These are phyloP conservation scores for Arthrobotrys sinensis DNA, from an alignment of 2,329 filamentous ascomycete genomes.

Conservation along the genomic window DNA sequence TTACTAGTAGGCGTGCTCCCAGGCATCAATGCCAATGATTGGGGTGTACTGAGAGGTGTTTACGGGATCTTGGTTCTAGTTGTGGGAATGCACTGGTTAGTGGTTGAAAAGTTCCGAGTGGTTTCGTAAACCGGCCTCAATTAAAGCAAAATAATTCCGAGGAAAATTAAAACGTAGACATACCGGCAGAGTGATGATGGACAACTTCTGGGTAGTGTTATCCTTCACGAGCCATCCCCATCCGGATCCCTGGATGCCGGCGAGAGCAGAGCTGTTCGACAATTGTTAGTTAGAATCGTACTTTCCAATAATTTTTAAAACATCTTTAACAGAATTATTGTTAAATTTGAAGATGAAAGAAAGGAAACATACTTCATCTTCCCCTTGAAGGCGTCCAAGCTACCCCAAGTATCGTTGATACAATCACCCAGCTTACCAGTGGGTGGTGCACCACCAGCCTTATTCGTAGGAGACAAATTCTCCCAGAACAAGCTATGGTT, in stretches of 20 bases:
- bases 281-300: background rate
- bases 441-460: conserved; percentile 76
- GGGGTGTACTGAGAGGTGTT: conserved; percentile 82
- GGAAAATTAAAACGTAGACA: too few relatives aligned
- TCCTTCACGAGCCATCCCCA: conserved; percentile 75
- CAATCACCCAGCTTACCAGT: conserved; percentile 70
- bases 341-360: too few relatives aligned
- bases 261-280: conserved; percentile 69
- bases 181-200: conserved; percentile 78
- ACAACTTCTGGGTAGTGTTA: conserved; percentile 72
- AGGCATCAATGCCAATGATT: conserved; percentile 90
- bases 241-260: conserved; percentile 75
- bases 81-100: conserved; percentile 1
- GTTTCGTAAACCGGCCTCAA: too few relatives aligned
- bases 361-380: conserved; percentile 70
- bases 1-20: conserved; percentile 95
- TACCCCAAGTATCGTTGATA: conserved; percentile 69
- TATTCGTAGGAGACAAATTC: conserved; percentile 77
- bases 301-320: background rate
- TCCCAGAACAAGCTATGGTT: conserved; percentile 80
- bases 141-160: too few relatives aligned
- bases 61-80: conserved; percentile 86
- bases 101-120: too few relatives aligned
- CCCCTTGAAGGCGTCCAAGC: conserved; percentile 72
- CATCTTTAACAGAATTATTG: background rate